Conservation (phyloP, 257 asterid species). For the Mitragyna speciosa region DNA sequence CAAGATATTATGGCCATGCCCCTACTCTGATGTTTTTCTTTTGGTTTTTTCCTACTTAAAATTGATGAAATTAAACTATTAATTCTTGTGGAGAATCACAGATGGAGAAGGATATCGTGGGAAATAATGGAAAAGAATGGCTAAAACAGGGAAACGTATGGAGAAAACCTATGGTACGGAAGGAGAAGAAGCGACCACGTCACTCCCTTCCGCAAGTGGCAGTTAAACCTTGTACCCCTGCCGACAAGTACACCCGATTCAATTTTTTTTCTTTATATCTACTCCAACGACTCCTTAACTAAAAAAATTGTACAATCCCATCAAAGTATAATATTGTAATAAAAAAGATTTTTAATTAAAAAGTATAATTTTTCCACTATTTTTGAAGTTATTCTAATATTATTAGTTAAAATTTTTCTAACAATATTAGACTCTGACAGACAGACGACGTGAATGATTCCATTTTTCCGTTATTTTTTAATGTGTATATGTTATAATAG, state of each 20-base stretch:
- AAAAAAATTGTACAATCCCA: too few relatives aligned
- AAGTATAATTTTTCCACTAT: too few relatives aligned
- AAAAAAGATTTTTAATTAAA: too few relatives aligned
- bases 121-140: slow-evolving; percentile 22
- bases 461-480: neutral
- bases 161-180: slow-evolving; percentile 31
- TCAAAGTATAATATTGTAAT: too few relatives aligned
- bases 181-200: slow-evolving; percentile 75
- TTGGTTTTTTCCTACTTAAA: too few relatives aligned
- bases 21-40: too few relatives aligned
- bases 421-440: too few relatives aligned
- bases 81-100: too few relatives aligned
- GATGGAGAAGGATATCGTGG: slow-evolving; percentile 30
- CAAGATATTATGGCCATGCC: too few relatives aligned
- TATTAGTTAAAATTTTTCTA: neutral
- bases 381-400: neutral
- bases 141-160: slow-evolving; percentile 20
- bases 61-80: too few relatives aligned
- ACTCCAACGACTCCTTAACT: neutral
- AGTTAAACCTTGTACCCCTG: slow-evolving; percentile 79
- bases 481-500: neutral
- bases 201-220: slow-evolving; percentile 32
- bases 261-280: slow-evolving; percentile 41
- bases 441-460: too few relatives aligned
- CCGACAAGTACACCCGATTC: slow-evolving; percentile 56